phyloP scores from a whole-genome alignment of 1,284 basidiomycete species.

The Fistulinella staudtii region DNA sequence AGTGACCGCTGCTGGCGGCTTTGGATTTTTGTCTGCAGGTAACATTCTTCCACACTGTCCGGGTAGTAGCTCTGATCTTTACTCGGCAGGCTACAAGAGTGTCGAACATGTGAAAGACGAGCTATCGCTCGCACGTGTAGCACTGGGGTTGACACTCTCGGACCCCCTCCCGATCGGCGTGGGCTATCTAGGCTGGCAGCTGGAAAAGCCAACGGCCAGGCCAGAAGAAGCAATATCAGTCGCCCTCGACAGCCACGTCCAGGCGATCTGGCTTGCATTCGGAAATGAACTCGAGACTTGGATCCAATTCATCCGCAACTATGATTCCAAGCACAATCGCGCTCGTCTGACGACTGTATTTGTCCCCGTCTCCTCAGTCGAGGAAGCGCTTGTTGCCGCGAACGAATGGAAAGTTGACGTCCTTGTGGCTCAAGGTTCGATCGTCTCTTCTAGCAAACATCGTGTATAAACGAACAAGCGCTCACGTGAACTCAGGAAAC shows the following conservation, averaged over 20 bases:
- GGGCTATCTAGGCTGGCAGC: constrained; percentile 68
- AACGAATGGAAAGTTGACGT: constrained; percentile 65
- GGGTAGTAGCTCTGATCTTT: constrained; percentile 1
- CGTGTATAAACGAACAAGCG: constrained; percentile 3
- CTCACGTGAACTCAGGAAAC: constrained; percentile 44
- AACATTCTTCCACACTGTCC: constrained; percentile 5
- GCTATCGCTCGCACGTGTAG: constrained; percentile 44
- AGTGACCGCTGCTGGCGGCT: constrained; percentile 61
- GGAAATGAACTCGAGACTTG: constrained; percentile 56
- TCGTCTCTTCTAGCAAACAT: background rate
- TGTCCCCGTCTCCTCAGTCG: constrained; percentile 54
- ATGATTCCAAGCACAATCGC: constrained; percentile 40
- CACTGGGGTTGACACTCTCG: constrained; percentile 32
- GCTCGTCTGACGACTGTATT: constrained; percentile 53
- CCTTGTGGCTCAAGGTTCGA: constrained; percentile 70
- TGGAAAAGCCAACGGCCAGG: constrained; percentile 43
- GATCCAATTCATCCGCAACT: constrained; percentile 54
- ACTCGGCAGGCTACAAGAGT: constrained; percentile 42
- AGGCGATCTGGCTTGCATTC: constrained; percentile 71
- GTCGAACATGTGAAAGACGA: constrained; percentile 44
- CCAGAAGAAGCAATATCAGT: constrained; percentile 39
- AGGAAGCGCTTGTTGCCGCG: constrained; percentile 53
- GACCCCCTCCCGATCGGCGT: constrained; percentile 59
- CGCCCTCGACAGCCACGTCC: constrained; percentile 53
- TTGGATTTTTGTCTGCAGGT: constrained; percentile 67